Percentiles rank a stretch among this genome's conserved stretches.
phyloP scores from a whole-genome alignment of 371 early-diverging fungal species.

The Mortierella sp. region DNA sequence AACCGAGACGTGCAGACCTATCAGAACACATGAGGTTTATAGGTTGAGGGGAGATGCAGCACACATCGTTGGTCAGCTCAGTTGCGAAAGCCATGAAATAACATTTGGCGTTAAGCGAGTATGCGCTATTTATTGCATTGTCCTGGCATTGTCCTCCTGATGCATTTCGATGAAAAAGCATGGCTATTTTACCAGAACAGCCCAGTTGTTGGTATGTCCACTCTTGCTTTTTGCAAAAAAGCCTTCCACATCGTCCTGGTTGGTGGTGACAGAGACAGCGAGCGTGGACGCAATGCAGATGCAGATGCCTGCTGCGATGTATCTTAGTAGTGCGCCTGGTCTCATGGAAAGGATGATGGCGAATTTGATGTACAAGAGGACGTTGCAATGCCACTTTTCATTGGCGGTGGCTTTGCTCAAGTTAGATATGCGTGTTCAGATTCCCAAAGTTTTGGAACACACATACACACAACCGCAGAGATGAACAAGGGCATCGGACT shows the following conservation, averaged over 20 bases:
- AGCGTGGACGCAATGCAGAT: slow-evolving; percentile 32
- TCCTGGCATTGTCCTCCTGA: too few relatives aligned
- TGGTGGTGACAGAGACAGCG: slow-evolving; percentile 33
- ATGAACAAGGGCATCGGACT: slow-evolving; percentile 51
- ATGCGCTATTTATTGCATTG: too few relatives aligned
- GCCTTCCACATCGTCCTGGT: slow-evolving; percentile 41
- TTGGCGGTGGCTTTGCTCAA: too few relatives aligned
- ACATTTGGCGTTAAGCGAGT: not conserved
- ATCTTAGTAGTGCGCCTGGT: slow-evolving; percentile 20
- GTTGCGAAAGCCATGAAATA: not conserved
- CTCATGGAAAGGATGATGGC: slow-evolving; percentile 21
- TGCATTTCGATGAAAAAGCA: not conserved
- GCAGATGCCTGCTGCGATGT: slow-evolving; percentile 21
- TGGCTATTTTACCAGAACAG: slow-evolving; percentile 76
- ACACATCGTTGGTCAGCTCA: too few relatives aligned
- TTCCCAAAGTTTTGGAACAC: too few relatives aligned
- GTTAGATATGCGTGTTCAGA: too few relatives aligned
- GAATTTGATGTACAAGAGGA: too few relatives aligned
- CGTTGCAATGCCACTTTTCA: too few relatives aligned
- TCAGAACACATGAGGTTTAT: not conserved
- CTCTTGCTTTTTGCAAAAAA: slow-evolving; percentile 53
- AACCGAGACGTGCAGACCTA: slow-evolving; percentile 96
- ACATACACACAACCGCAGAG: not conserved
- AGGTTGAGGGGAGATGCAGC: too few relatives aligned
- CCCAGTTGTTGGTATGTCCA: slow-evolving; percentile 97